Percentiles rank a stretch among this genome's conserved stretches.
These are phyloP conservation scores for Auriscalpium microsporum DNA, from an alignment of 768 basidiomycete genomes.

Conservation along the genomic window DNA sequence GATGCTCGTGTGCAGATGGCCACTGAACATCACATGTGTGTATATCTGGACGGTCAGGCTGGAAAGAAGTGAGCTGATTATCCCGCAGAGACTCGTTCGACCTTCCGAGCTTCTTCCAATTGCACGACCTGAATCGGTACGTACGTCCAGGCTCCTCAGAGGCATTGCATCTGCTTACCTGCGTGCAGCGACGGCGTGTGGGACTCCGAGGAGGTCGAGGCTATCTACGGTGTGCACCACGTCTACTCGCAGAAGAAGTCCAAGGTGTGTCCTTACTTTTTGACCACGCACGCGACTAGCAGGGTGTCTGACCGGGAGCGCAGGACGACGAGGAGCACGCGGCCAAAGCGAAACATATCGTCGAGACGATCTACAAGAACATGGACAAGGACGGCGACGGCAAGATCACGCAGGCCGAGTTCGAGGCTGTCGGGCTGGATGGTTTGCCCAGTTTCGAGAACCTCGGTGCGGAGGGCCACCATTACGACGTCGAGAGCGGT, in stretches of 20 bases:
- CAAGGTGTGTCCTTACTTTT: conserved; percentile 33
- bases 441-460: conserved; percentile 78
- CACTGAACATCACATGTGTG: conserved; percentile 78
- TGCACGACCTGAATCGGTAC: conserved; percentile 87
- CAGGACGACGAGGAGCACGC: conserved; percentile 74
- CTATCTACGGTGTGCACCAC: conserved; percentile 94
- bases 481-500: conserved; percentile 90
- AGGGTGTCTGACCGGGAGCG: background rate
- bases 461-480: conserved; percentile 85
- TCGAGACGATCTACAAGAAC: conserved; percentile 53
- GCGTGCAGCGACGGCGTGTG: conserved; percentile 62
- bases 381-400: conserved; percentile 77
- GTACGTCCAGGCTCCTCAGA: conserved; percentile 13
- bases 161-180: conserved; percentile 2
- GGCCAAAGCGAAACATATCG: conserved; percentile 73
- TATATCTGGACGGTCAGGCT: background rate
- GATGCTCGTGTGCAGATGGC: conserved; percentile 56
- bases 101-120: conserved; percentile 81
- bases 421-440: conserved; percentile 60
- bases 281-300: background rate
- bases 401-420: conserved; percentile 57
- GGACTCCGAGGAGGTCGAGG: conserved; percentile 85
- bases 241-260: conserved; percentile 78
- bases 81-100: conserved; percentile 71
- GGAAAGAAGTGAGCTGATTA: background rate